phyloP scores from a whole-genome alignment of 768 basidiomycete genomes.

The Amanita rimosa region DNA sequence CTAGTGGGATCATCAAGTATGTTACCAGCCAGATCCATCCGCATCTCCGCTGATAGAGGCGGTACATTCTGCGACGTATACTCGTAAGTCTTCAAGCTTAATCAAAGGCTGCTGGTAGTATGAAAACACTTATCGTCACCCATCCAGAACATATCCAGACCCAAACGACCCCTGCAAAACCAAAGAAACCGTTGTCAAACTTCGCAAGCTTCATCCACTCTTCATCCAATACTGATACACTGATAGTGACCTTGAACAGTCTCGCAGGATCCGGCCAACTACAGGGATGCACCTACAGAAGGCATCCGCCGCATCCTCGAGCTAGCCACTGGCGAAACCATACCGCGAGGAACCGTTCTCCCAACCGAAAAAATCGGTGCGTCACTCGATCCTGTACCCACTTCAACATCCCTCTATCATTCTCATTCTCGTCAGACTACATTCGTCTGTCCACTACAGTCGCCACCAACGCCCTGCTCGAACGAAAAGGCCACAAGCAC shows the following conservation, averaged over 20 bases:
- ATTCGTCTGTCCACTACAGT: slow-evolving; percentile 91
- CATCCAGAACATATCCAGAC: slow-evolving; percentile 59
- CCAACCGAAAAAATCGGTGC: slow-evolving; percentile 75
- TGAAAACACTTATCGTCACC: not conserved
- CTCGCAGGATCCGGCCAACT: slow-evolving; percentile 82
- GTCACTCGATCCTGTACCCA: slow-evolving; percentile 9
- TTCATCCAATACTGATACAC: not conserved
- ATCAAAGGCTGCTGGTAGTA: not conserved
- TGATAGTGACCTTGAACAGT: slow-evolving; percentile 38
- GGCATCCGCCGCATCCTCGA: slow-evolving; percentile 85
- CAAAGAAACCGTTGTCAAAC: slow-evolving; percentile 84
- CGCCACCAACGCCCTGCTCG: slow-evolving; percentile 91
- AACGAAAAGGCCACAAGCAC: slow-evolving; percentile 88
- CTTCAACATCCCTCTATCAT: not conserved
- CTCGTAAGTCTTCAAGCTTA: slow-evolving; percentile 38
- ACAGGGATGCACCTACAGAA: slow-evolving; percentile 89
- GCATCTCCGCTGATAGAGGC: slow-evolving; percentile 81
- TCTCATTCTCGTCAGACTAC: slow-evolving; percentile 44
- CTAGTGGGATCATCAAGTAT: too few species aligned
- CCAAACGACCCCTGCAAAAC: slow-evolving; percentile 45
- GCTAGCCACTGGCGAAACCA: slow-evolving; percentile 53
- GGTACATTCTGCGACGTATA: slow-evolving; percentile 91
- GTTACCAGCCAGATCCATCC: slow-evolving; percentile 66
- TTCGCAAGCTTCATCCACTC: slow-evolving; percentile 45
- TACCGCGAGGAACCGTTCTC: slow-evolving; percentile 55